Base-by-base conservation (phyloP, 805 yeast genomes). In the Kodamaea kakaduensis region DNA sequence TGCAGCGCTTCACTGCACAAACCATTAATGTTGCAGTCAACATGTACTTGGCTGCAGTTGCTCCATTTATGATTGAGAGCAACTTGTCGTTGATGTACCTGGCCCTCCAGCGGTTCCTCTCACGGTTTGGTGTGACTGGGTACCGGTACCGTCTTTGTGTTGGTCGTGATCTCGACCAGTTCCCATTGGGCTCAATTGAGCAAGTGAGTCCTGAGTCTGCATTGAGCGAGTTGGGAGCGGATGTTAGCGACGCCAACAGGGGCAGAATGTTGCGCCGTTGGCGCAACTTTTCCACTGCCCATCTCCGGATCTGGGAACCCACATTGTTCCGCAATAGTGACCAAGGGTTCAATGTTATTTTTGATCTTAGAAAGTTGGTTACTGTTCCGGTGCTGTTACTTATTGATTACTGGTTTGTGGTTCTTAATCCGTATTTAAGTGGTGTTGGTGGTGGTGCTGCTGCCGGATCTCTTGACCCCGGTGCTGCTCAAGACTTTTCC, bases 101-200 rank as follows among this genome's bases (percentile, higher is more conserved):
- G 17, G 29, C 30, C 10, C 13, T 13, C 3, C 26, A 17, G 30
- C 28, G 27, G 40, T 15, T 43, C 57, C 33, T 50, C 68, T 4
- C 41, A 49, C 19, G 38, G 22, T 12, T 31, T 60, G 5, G 51
- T 62, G 20, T 50, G 15, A n/a, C 17, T 9, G 3, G 8, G 5
- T n/a, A 54, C 14, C 58, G 77, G 26, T 74, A 62, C 46, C 43
- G 70, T 17, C 17, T 76, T 5, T 57, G 69, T 1, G n/a, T 75
- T 3, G 50, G 69, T 3, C 50, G 54, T n/a, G 75, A 72, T 39
- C 38, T 42, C 6, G 48, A 48, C 6, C 44, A 56, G 19, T 62
- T 60, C 40, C 63, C 71, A 0, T 39, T 58, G 10, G 78, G 78
- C 5, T 12, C 52, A 3, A 57, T 69, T 21, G 57, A 54, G 10